Evolutionary conservation across 176 grass and related monocot genomes (phyloP).

Genomic region (Elaeis guineensis): DNA sequence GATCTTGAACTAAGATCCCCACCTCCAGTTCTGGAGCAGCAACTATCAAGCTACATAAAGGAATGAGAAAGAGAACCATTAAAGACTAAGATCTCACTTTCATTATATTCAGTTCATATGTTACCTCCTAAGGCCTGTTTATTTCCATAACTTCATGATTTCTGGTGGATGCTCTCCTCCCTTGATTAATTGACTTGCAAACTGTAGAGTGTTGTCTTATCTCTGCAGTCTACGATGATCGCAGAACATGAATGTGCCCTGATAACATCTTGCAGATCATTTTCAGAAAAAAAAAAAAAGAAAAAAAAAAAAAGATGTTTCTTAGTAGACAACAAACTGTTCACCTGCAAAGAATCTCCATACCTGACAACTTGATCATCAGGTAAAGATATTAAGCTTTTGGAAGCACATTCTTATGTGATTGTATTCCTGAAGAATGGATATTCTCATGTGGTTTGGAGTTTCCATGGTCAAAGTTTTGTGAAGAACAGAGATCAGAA

Average conservation of each 20-base stretch:
- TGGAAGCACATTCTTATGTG: slow-evolving; percentile 12
- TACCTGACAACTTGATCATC: slow-evolving; percentile 35
- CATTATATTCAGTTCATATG: too few species aligned
- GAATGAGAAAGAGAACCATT: neutral
- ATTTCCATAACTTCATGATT: slow-evolving; percentile 61
- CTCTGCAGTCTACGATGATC: slow-evolving; percentile 30
- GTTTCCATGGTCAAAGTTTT: slow-evolving; percentile 24
- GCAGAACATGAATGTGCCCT: slow-evolving; percentile 7
- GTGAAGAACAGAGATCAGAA: slow-evolving; percentile 36
- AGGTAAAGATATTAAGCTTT: neutral
- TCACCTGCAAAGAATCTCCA: slow-evolving; percentile 41
- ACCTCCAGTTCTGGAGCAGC: slow-evolving; percentile 70
- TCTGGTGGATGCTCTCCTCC: slow-evolving; percentile 43
- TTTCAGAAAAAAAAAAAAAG: neutral
- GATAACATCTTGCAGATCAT: neutral
- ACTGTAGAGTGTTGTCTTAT: slow-evolving; percentile 20
- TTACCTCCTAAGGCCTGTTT: slow-evolving; percentile 85
- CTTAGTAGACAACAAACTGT: neutral
- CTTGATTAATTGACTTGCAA: slow-evolving; percentile 42
- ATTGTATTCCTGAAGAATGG: slow-evolving; percentile 3
- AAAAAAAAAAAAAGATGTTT: too few species aligned
- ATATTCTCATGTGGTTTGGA: slow-evolving; percentile 17
- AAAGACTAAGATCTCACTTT: slow-evolving; percentile 10
- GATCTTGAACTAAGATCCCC: slow-evolving; percentile 44
- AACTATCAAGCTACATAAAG: slow-evolving; percentile 72